Evolutionary conservation across 441 rosid genomes (phyloP), one percentile per base, ranked within the genome.

Genomic region (Omphalea diandra): DNA sequence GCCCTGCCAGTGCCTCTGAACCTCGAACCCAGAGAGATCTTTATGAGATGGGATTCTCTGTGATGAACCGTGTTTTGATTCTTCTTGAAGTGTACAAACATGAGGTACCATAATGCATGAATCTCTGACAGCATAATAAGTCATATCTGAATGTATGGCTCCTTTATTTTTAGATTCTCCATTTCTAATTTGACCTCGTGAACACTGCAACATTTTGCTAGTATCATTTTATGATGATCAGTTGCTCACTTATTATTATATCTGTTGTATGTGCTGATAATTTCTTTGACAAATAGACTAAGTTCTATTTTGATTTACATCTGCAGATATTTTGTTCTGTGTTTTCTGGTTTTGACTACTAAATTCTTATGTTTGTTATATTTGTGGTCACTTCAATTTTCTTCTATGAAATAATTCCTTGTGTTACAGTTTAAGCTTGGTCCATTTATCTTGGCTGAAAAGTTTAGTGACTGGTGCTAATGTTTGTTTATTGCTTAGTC

Each of bases 1-100:
- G 99, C 79, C 97, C 99, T 55, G 98, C 95, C 38, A 74, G 83
- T 82, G 99, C 98, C 68, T 82, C 93, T 36, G 99, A 91, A 83
- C 99, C 99, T 71, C 90, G 97, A 76, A 89, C 87, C 32, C 98
- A 90, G 81, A 85, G 85, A 74, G 94, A 98, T 70, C 81, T 95
- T 69, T 93, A 89, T 80, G 97, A 90, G 84, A 89, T 90, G 87
- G 99, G 99, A 63, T 78, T 84, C 69, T 83, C 95, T 66, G 83
- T 90, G 27, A 76, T 89, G 85, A 86, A 82, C 62, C 82, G 93
- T 66, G 78, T 88, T 74, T 80, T 90, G 75, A 76, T 82, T 81
- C 93, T 95, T 78, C 96, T 95, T 62, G 98, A 93, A 86, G 93
- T 79, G 61, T 95, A 92, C 82, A 93, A 93, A 78, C 81, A 95